phyloP scores from a whole-genome alignment of 2,329 filamentous ascomycete species.

The Aspergillus tanneri region DNA sequence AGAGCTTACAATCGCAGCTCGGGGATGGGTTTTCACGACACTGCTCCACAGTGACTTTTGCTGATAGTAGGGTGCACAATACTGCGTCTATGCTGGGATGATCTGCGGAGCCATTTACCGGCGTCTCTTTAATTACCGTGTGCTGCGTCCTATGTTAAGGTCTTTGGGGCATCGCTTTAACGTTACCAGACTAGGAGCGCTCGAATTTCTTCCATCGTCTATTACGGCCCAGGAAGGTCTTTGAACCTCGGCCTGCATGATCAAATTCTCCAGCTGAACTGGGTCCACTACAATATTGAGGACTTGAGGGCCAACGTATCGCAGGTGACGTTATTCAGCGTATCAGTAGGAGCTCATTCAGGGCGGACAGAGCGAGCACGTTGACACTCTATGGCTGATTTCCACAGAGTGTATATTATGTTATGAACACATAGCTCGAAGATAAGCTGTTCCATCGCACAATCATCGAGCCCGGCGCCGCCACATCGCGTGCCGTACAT shows the following conservation, averaged over 20 bases:
- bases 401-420: constrained; percentile 64
- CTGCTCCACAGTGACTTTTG: constrained; percentile 23
- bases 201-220: constrained; percentile 67
- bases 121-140: constrained; percentile 49
- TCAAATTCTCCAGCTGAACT: constrained; percentile 36
- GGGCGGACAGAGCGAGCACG: constrained; percentile 8
- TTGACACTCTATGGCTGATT: not conserved
- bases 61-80: constrained; percentile 47
- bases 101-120: constrained; percentile 45
- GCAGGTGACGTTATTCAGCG: constrained; percentile 40
- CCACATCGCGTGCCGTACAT: constrained; percentile 49
- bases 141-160: too few relatives aligned
- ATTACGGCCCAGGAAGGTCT: constrained; percentile 54
- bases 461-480: constrained; percentile 49
- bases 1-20: constrained; percentile 38
- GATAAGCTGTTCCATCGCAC: constrained; percentile 46
- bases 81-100: constrained; percentile 62
- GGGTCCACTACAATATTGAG: constrained; percentile 26
- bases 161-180: too few relatives aligned
- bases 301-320: constrained; percentile 25
- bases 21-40: constrained; percentile 17
- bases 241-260: constrained; percentile 45
- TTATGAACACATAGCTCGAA: constrained; percentile 51
- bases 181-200: constrained; percentile 42
- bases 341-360: constrained; percentile 52